Conservation (phyloP, 2,329 filamentous ascomycete genomes). For the Aspergillus floridensis region DNA sequence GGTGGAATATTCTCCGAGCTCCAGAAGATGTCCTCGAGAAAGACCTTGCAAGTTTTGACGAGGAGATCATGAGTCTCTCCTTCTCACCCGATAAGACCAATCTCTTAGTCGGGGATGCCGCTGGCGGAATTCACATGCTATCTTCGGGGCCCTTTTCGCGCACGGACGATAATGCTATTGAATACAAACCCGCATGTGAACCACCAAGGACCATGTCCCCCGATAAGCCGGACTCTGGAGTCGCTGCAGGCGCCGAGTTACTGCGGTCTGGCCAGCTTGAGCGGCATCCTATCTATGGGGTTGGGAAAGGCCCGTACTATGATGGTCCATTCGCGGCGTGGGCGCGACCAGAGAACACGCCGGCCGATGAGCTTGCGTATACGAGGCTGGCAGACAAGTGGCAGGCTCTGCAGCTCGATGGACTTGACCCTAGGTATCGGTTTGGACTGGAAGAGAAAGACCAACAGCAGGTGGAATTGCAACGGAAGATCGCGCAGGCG, state of each 20-base stretch:
- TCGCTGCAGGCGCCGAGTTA: slow-evolving; percentile 25
- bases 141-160: slow-evolving; percentile 33
- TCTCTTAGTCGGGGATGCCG: slow-evolving; percentile 57
- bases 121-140: slow-evolving; percentile 55
- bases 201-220: background rate
- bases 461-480: slow-evolving; percentile 19
- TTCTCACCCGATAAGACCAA: slow-evolving; percentile 57
- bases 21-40: slow-evolving; percentile 51
- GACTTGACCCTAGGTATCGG: slow-evolving; percentile 20
- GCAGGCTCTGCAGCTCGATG: slow-evolving; percentile 33
- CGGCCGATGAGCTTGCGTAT: slow-evolving; percentile 19
- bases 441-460: slow-evolving; percentile 19
- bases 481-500: slow-evolving; percentile 27
- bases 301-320: slow-evolving; percentile 42
- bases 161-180: slow-evolving; percentile 20
- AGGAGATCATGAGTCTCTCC: slow-evolving; percentile 57
- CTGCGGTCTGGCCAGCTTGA: slow-evolving; percentile 35
- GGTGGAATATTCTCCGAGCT: slow-evolving; percentile 57
- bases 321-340: slow-evolving; percentile 42
- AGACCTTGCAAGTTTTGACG: slow-evolving; percentile 49
- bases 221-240: slow-evolving; percentile 25
- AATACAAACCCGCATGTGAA: slow-evolving; percentile 26
- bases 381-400: slow-evolving; percentile 27
- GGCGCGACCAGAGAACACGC: slow-evolving; percentile 32
- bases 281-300: slow-evolving; percentile 37